phyloP scores from a whole-genome alignment of 352 stramenopile genomes.

The Thalassiosira mediterranea region DNA sequence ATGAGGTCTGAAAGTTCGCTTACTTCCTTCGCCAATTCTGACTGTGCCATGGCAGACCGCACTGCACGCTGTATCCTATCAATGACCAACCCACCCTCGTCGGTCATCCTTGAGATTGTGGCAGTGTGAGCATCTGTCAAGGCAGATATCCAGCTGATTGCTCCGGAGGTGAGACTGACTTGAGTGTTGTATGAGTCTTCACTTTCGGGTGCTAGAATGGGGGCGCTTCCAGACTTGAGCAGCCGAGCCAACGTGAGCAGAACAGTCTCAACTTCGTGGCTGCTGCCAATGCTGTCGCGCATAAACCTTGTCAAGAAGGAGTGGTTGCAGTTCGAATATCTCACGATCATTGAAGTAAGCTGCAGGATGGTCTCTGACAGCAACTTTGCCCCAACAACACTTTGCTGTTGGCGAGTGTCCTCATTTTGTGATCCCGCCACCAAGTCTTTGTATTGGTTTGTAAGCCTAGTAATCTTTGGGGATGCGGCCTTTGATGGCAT shows the following conservation, averaged over 20 bases:
- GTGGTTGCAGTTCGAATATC: slow-evolving; percentile 53
- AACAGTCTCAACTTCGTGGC: slow-evolving; percentile 46
- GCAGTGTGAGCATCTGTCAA: slow-evolving; percentile 48
- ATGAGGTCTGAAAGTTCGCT: slow-evolving; percentile 28
- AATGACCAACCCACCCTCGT: slow-evolving; percentile 38
- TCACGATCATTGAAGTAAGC: slow-evolving; percentile 55
- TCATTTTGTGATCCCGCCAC: slow-evolving; percentile 7
- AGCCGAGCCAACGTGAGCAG: slow-evolving; percentile 41
- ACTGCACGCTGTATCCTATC: slow-evolving; percentile 42
- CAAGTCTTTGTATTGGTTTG: slow-evolving; percentile 23
- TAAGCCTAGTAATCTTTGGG: too few species aligned
- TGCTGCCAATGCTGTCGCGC: slow-evolving; percentile 20
- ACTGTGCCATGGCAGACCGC: slow-evolving; percentile 29
- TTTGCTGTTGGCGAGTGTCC: too few species aligned
- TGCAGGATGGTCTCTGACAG: slow-evolving; percentile 43
- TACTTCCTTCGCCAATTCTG: slow-evolving; percentile 43
- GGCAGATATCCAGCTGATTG: slow-evolving; percentile 50
- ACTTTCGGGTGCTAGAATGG: not conserved
- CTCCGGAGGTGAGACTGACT: slow-evolving; percentile 21
- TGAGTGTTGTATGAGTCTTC: slow-evolving; percentile 7
- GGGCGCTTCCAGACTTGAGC: slow-evolving; percentile 35
- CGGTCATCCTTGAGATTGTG: slow-evolving; percentile 43
- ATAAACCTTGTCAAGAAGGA: slow-evolving; percentile 49
- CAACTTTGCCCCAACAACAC: slow-evolving; percentile 24
- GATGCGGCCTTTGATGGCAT: slow-evolving; percentile 9